These are phyloP conservation scores for Trichopus zeylanicus DNA, from an alignment of 116 monocot genomes.

Conservation along the genomic window DNA sequence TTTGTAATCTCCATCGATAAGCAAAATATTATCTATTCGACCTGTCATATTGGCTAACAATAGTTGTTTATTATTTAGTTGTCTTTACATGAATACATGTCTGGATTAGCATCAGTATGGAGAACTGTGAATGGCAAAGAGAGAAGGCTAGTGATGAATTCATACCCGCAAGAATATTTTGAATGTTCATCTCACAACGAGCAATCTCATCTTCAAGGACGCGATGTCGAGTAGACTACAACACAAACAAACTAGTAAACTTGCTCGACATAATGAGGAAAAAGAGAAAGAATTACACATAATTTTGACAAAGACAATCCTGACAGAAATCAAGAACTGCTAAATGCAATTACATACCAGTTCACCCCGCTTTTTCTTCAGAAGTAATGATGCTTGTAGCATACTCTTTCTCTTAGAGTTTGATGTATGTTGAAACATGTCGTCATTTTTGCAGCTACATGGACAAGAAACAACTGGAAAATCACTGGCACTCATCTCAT, in stretches of 20 bases:
- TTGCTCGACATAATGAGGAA: no score
- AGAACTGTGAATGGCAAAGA: no score
- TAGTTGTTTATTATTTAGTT: no score
- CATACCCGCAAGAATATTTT: slow-evolving; percentile 33
- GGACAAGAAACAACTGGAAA: slow-evolving; percentile 11
- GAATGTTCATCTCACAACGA: slow-evolving; percentile 53
- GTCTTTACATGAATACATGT: no score
- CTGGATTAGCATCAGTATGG: no score
- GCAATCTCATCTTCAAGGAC: slow-evolving; percentile 49
- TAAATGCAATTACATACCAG: slow-evolving; percentile 22
- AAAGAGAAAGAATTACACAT: no score
- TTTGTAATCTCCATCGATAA: no score
- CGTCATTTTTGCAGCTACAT: background rate
- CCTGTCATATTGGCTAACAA: no score
- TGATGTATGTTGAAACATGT: no score
- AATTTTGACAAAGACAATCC: background rate
- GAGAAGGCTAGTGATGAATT: background rate
- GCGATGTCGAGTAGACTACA: slow-evolving; percentile 29
- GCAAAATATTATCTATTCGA: no score
- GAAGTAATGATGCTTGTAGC: slow-evolving; percentile 23
- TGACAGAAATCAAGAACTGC: background rate
- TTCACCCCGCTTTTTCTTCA: slow-evolving; percentile 41
- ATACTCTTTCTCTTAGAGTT: slow-evolving; percentile 20
- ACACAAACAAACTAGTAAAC: background rate
- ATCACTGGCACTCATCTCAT: slow-evolving; percentile 2